phyloP scores from a whole-genome alignment of 2,329 filamentous ascomycete genomes.

The Colletotrichum lindemuthianum region DNA sequence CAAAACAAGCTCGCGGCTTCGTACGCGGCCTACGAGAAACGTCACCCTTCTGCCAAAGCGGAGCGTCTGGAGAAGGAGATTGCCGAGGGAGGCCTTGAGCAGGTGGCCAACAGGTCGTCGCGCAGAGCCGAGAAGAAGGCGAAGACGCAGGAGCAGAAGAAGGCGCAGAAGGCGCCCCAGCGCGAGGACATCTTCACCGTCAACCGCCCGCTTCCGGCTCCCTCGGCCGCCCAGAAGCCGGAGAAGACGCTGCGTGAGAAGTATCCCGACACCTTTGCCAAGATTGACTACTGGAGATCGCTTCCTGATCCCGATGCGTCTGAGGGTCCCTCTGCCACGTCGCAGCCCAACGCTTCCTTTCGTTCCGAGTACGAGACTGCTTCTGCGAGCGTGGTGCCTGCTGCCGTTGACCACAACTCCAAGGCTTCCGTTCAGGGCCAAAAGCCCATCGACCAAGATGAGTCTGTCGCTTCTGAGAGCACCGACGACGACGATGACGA shows the following conservation, averaged over 20 bases:
- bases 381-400: not conserved
- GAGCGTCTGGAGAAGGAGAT: conserved; percentile 21
- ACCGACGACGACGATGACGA: not conserved
- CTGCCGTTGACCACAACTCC: not conserved
- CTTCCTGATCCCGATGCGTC: conserved; percentile 7
- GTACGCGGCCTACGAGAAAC: conserved; percentile 13
- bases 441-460: not conserved
- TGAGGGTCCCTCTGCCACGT: not conserved
- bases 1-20: conserved; percentile 20
- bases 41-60: conserved; percentile 23
- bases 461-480: not conserved
- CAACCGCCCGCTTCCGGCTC: not conserved
- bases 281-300: conserved; percentile 22
- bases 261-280: conserved; percentile 26
- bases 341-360: not conserved
- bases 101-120: conserved; percentile 8
- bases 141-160: conserved; percentile 28
- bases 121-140: conserved; percentile 28
- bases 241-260: conserved; percentile 6
- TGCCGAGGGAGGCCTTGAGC: not conserved
- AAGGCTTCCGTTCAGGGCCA: not conserved
- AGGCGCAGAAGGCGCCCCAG: conserved; percentile 13
- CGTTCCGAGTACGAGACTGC: too few species aligned
- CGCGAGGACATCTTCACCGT: not conserved
- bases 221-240: not conserved